phyloP scores from a whole-genome alignment of 345 rosid genomes.

The Hypericum androsaemum region DNA sequence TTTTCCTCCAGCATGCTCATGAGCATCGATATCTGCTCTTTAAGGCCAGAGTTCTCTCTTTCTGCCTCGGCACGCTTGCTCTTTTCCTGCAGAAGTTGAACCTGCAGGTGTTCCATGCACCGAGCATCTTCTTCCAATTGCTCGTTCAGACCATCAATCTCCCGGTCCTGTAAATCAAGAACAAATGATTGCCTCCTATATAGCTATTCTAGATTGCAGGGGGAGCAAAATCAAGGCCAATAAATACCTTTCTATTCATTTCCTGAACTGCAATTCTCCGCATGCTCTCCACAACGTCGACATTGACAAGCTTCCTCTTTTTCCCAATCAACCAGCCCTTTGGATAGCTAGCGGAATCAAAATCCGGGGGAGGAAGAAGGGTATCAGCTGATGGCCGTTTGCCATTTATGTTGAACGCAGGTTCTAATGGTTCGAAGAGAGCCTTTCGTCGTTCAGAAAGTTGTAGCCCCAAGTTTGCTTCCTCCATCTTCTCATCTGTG shows the following conservation, averaged over 20 bases:
- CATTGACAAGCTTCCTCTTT: slow-evolving; percentile 85
- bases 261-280: slow-evolving; percentile 90
- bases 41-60: slow-evolving; percentile 69
- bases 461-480: slow-evolving; percentile 22
- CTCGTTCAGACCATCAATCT: slow-evolving; percentile 78
- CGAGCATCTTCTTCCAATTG: slow-evolving; percentile 82
- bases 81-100: slow-evolving; percentile 71
- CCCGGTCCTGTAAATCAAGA: slow-evolving; percentile 57
- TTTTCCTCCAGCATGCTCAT: slow-evolving; percentile 71
- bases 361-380: slow-evolving; percentile 85
- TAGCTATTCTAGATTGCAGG: neutral
- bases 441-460: slow-evolving; percentile 76
- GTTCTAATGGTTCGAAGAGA: slow-evolving; percentile 83
- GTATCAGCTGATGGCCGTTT: slow-evolving; percentile 47
- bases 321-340: slow-evolving; percentile 92
- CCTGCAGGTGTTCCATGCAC: slow-evolving; percentile 72
- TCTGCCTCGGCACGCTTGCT: slow-evolving; percentile 68
- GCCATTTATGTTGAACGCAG: slow-evolving; percentile 36
- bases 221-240: neutral
- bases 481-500: slow-evolving; percentile 33
- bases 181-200: neutral
- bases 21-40: slow-evolving; percentile 74
- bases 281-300: slow-evolving; percentile 96
- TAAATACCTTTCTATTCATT: slow-evolving; percentile 97
- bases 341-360: slow-evolving; percentile 68